phyloP scores from a whole-genome alignment of 2,329 filamentous ascomycete genomes.

The Corniculantispora saksenae region DNA sequence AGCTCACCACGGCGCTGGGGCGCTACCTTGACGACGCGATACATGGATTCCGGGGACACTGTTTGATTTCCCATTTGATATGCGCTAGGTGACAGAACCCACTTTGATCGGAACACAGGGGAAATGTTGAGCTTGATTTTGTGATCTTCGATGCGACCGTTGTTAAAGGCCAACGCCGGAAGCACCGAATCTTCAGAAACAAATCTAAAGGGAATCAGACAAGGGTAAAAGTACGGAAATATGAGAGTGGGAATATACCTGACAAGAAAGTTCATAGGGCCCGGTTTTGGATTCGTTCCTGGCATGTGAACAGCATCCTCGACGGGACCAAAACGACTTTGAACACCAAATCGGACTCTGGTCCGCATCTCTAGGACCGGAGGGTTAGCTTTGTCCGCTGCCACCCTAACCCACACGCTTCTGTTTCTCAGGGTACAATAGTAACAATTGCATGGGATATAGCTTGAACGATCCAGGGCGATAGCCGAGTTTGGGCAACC shows the following conservation, averaged over 20 bases:
- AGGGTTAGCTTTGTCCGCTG: constrained; percentile 22
- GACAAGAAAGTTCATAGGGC: constrained; percentile 27
- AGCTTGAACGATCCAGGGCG: constrained; percentile 19
- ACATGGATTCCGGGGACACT: background rate
- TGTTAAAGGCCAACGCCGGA: constrained; percentile 27
- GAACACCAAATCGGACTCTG: constrained; percentile 33
- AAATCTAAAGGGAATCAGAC: constrained; percentile 21
- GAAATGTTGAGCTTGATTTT: constrained; percentile 29
- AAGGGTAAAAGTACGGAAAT: background rate
- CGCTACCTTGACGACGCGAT: constrained; percentile 5
- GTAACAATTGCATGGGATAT: constrained; percentile 33
- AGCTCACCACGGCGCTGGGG: constrained; percentile 5
- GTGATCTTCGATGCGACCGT: constrained; percentile 29
- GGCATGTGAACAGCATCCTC: constrained; percentile 29
- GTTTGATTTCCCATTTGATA: constrained; percentile 7
- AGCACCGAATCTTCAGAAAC: constrained; percentile 21
- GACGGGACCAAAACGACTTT: constrained; percentile 31
- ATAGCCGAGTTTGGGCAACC: constrained; percentile 5
- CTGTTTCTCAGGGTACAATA: constrained; percentile 33
- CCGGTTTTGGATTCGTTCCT: background rate
- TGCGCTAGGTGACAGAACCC: constrained; percentile 25
- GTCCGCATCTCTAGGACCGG: constrained; percentile 27
- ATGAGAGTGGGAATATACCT: constrained; percentile 26
- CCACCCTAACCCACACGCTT: constrained; percentile 32
- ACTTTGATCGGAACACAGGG: constrained; percentile 35